A percentile compares a stretch with the other conserved stretches of the same genome.
phyloP scores from a whole-genome alignment of 345 rosid species.

The Salix dunnii region DNA sequence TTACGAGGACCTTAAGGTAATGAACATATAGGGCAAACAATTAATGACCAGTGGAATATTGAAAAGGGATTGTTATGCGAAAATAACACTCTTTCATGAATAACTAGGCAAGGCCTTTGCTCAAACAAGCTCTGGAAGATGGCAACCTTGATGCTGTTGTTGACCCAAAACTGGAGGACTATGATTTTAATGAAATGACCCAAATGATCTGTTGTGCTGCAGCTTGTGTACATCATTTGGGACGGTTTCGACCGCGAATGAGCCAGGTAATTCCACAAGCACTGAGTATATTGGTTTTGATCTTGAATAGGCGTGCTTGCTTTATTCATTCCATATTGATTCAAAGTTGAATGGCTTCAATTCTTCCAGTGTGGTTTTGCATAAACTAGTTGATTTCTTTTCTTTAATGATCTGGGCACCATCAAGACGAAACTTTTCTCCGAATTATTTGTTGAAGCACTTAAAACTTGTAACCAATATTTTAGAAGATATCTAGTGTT shows the following conservation, averaged over 20 bases:
- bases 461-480: background rate
- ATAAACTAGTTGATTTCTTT: background rate
- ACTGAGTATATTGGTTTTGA: background rate
- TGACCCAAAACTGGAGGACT: constrained; percentile 22
- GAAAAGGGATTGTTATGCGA: background rate
- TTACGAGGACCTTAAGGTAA: background rate
- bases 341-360: background rate
- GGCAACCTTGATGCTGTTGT: constrained; percentile 39
- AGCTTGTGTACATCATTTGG: constrained; percentile 17
- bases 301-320: background rate
- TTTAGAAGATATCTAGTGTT: background rate
- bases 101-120: constrained; percentile 28
- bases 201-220: constrained; percentile 21
- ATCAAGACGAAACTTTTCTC: background rate
- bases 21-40: background rate
- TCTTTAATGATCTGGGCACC: background rate
- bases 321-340: background rate
- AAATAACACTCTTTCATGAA: constrained; percentile 16
- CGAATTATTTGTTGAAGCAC: background rate
- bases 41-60: background rate
- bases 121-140: constrained; percentile 42
- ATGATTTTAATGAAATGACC: constrained; percentile 13
- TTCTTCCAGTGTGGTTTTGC: background rate
- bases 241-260: constrained; percentile 21
- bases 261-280: constrained; percentile 17